Base-by-base conservation (phyloP, 768 basidiomycete species). In the Auriscalpium vulgare region DNA sequence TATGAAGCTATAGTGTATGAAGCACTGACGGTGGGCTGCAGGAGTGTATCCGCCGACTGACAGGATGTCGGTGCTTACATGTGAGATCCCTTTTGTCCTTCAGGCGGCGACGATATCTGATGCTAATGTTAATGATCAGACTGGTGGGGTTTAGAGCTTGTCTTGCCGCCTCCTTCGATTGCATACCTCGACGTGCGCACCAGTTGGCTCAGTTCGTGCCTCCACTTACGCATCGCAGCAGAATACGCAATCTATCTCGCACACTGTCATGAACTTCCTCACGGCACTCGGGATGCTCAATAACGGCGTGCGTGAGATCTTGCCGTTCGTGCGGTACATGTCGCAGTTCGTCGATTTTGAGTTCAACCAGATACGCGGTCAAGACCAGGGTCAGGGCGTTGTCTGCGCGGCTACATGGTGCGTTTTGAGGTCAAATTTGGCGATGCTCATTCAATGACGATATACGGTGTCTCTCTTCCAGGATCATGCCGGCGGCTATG, bases 341-440 rank as follows among this genome's bases (percentile, higher is more conserved):
- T 75, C 87, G 14, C 85, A 87, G 59, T 93, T 82, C 68, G 72
- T 88, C 60, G 86, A 93, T 61, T 82, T 79, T 46, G 90, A 95
- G 65, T 91, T 83, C 75, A 71, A 68, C 47, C 55, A 76, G 43
- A 88, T 94, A 66, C 76, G 79, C 63, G 71, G 65, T 19, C 80
- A 85, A 62, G 77, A 93, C 62, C 64, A 72, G 51, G 91, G 91
- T 1, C 68, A 81, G 63, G 91, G 91, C 17, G 92, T 93, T 38
- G 83, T 94, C 37, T 91, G 91, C 65, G 87, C 89, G 50, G 87
- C 91, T 7, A 95, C 91, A n/a, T 94, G 91, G 88, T 85, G 63
- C 29, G 75, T 68, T 1, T 43, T 21, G 13, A 11, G 4, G 17
- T 6, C 29, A 10, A 14, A 45, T 38, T 29, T 29, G 29, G 13